These are phyloP conservation scores for Shiraia sp. DNA, from an alignment of 2,329 filamentous ascomycete species.

Conservation along the genomic window DNA sequence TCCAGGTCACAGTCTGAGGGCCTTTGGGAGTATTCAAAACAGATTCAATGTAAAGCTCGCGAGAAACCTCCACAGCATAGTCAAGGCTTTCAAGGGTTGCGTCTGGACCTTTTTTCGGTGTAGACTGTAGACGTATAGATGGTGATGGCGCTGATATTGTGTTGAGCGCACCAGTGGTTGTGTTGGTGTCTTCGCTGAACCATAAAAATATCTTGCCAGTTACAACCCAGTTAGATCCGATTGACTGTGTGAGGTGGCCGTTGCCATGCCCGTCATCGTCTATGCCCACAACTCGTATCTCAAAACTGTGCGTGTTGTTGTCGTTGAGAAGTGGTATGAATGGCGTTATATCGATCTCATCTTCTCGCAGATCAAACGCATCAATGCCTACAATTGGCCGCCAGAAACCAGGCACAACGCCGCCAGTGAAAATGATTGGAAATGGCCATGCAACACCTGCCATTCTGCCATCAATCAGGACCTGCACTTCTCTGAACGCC, in stretches of 20 bases:
- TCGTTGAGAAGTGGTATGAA: conserved; percentile 73
- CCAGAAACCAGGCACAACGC: conserved; percentile 76
- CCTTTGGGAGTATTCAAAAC: conserved; percentile 56
- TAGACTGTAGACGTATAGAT: conserved; percentile 56
- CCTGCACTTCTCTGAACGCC: conserved; percentile 77
- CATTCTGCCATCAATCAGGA: conserved; percentile 72
- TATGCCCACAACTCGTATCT: conserved; percentile 68
- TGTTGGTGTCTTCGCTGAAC: conserved; percentile 57
- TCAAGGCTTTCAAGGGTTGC: conserved; percentile 63
- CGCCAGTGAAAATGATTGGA: conserved; percentile 80
- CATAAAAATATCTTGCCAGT: conserved; percentile 83
- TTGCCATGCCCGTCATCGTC: conserved; percentile 57
- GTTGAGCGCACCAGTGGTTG: conserved; percentile 56
- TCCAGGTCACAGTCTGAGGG: conserved; percentile 55
- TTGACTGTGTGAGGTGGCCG: conserved; percentile 57
- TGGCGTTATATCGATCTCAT: conserved; percentile 80
- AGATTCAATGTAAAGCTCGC: conserved; percentile 60
- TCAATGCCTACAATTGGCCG: conserved; percentile 78
- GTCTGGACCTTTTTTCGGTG: conserved; percentile 50
- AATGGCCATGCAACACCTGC: conserved; percentile 82
- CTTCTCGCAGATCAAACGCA: conserved; percentile 76
- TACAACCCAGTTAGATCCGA: conserved; percentile 73
- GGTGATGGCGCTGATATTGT: conserved; percentile 47
- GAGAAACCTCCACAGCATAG: conserved; percentile 61
- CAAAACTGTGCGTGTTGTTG: conserved; percentile 66